phyloP scores from a whole-genome alignment of 2,329 filamentous ascomycete species.

The Basipetospora chlamydospora region DNA sequence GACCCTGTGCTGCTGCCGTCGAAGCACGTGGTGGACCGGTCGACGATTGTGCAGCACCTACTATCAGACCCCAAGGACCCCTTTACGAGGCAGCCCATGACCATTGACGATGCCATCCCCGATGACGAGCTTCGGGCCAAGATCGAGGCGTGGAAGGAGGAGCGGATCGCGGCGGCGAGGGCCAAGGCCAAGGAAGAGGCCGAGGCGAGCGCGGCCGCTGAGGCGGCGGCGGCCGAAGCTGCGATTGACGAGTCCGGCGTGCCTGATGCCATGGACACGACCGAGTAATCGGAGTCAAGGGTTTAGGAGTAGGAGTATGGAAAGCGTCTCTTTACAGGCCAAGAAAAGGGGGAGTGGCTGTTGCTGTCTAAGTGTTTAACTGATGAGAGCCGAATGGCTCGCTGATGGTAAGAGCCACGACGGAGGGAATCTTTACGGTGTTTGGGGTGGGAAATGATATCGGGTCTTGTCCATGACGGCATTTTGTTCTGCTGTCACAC shows the following conservation, averaged over 20 bases:
- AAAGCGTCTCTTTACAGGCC: not conserved
- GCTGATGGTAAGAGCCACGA: too few relatives aligned
- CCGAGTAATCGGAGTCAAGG: conserved; percentile 6
- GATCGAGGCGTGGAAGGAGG: conserved; percentile 38
- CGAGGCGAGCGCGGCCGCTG: conserved; percentile 25
- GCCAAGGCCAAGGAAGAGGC: conserved; percentile 20
- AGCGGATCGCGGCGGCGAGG: conserved; percentile 31
- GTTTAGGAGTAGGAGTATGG: too few relatives aligned
- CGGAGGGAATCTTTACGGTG: too few relatives aligned
- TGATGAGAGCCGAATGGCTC: too few relatives aligned
- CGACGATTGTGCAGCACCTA: conserved; percentile 46
- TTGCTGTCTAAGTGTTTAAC: too few relatives aligned
- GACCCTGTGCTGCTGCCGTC: conserved; percentile 85
- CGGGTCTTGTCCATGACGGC: too few relatives aligned
- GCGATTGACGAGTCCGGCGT: not conserved
- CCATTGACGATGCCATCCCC: conserved; percentile 40
- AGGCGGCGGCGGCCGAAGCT: conserved; percentile 14
- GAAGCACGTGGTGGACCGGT: conserved; percentile 44
- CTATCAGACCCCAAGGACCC: conserved; percentile 47
- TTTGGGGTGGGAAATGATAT: too few relatives aligned
- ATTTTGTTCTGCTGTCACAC: too few relatives aligned
- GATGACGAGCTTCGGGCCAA: conserved; percentile 32
- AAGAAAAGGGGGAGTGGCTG: not conserved
- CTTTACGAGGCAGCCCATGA: conserved; percentile 46
- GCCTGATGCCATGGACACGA: conserved; percentile 4